Evolutionary conservation across 2,329 filamentous ascomycete species (phyloP).

Genomic region (Sarocladium brachiariae): DNA sequence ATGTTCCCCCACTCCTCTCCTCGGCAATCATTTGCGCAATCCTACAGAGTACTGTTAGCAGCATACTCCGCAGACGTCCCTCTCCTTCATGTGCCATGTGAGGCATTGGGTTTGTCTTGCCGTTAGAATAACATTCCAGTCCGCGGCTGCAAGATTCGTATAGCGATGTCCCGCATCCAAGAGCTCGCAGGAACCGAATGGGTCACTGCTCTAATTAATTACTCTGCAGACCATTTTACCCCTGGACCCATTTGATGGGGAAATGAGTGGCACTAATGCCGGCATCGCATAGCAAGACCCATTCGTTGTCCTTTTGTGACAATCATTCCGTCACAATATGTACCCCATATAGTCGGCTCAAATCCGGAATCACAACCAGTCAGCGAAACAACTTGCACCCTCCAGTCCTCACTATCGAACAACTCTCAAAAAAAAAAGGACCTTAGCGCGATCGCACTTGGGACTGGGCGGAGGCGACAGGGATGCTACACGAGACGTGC

Average conservation of each 20-base stretch:
- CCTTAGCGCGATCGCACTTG: background rate
- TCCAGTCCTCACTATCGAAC: background rate
- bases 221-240: background rate
- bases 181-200: background rate
- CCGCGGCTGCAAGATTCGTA: conserved; percentile 5
- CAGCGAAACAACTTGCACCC: background rate
- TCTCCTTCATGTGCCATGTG: background rate
- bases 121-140: background rate
- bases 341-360: too few species aligned
- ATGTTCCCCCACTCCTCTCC: too few species aligned
- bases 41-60: background rate
- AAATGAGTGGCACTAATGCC: conserved; percentile 5
- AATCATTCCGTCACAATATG: conserved; percentile 7
- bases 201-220: too few species aligned
- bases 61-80: background rate
- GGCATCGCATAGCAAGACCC: conserved; percentile 7
- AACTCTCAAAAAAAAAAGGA: background rate
- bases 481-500: conserved; percentile 14
- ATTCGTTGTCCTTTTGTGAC: background rate
- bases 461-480: conserved; percentile 11
- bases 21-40: too few species aligned
- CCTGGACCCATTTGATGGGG: conserved; percentile 1
- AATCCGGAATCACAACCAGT: background rate
- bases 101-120: background rate
- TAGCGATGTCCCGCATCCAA: background rate